phyloP scores from a whole-genome alignment of 2,329 filamentous ascomycete genomes.

The Ilyonectria sp. region DNA sequence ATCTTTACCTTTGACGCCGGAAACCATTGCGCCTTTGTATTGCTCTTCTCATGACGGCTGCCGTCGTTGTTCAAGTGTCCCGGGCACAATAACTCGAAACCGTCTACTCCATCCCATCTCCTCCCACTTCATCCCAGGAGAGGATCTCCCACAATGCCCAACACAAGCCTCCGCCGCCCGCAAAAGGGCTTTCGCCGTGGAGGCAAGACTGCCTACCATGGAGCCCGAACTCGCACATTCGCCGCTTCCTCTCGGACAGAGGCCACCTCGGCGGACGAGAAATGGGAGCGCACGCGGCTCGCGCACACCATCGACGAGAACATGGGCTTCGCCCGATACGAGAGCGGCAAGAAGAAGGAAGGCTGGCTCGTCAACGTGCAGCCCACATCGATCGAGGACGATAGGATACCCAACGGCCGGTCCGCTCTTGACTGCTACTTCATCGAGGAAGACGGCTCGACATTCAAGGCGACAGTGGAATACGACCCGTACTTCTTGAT shows the following conservation, averaged over 20 bases:
- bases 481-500: slow-evolving; percentile 98
- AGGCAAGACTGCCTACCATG: slow-evolving; percentile 80
- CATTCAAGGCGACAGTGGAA: slow-evolving; percentile 96
- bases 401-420: slow-evolving; percentile 85
- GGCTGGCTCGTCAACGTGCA: slow-evolving; percentile 98
- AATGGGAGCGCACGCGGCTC: slow-evolving; percentile 86
- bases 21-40: slow-evolving; percentile 6
- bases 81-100: slow-evolving; percentile 42
- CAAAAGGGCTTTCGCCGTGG: slow-evolving; percentile 78
- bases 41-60: slow-evolving; percentile 37
- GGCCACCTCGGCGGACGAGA: slow-evolving; percentile 92
- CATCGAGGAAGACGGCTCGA: slow-evolving; percentile 87
- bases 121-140: slow-evolving; percentile 19
- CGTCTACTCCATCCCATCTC: slow-evolving; percentile 5
- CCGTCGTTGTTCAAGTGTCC: slow-evolving; percentile 29
- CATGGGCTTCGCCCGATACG: slow-evolving; percentile 94
- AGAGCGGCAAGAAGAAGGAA: slow-evolving; percentile 84
- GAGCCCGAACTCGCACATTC: slow-evolving; percentile 81
- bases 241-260: slow-evolving; percentile 85
- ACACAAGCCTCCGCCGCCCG: slow-evolving; percentile 71
- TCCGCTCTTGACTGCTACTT: slow-evolving; percentile 98
- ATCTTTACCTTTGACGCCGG: slow-evolving; percentile 21
- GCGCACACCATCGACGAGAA: slow-evolving; percentile 93
- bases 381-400: slow-evolving; percentile 88
- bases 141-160: slow-evolving; percentile 65